Conservation (phyloP, 2,329 filamentous ascomycete species). For the Bisporella sp. region DNA sequence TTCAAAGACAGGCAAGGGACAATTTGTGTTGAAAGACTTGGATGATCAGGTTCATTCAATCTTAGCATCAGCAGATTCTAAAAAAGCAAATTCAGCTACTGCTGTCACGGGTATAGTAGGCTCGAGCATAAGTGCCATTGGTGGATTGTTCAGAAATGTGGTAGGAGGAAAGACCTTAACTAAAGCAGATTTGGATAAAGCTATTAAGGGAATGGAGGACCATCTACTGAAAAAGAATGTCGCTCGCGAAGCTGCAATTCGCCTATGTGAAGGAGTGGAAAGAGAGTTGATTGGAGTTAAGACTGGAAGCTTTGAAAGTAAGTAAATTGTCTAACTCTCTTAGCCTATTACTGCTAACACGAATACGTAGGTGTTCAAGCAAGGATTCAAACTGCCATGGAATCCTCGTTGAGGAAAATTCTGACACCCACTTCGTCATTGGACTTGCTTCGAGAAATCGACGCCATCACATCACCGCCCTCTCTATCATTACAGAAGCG, state of each 20-base stretch:
- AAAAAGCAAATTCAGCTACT: conserved; percentile 38
- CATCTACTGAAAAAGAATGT: conserved; percentile 95
- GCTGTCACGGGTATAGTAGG: conserved; percentile 62
- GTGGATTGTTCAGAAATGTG: conserved; percentile 87
- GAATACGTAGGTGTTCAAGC: conserved; percentile 57
- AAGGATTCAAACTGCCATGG: conserved; percentile 80
- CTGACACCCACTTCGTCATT: conserved; percentile 92
- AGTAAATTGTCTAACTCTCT: conserved; percentile 14
- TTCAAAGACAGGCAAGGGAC: conserved; percentile 74
- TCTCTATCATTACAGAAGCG: conserved; percentile 53
- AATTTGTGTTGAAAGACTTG: conserved; percentile 89
- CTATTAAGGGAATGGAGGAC: conserved; percentile 93
- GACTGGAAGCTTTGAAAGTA: conserved; percentile 81
- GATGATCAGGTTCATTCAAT: conserved; percentile 92
- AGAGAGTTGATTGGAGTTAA: conserved; percentile 84
- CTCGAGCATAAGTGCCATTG: conserved; percentile 73
- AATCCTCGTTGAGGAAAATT: conserved; percentile 88
- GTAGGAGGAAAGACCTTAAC: conserved; percentile 91
- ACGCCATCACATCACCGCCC: conserved; percentile 64
- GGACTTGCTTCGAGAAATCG: conserved; percentile 89
- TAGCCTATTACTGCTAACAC: conserved; percentile 11
- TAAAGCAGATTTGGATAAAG: conserved; percentile 81
- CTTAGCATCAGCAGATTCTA: conserved; percentile 69
- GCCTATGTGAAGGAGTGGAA: conserved; percentile 86
- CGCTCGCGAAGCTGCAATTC: conserved; percentile 84